A percentile compares a stretch with the other conserved stretches of the same genome.
Evolutionary conservation across 2,329 filamentous ascomycete genomes (phyloP).

Genomic region (Pleomassaria siparia): DNA sequence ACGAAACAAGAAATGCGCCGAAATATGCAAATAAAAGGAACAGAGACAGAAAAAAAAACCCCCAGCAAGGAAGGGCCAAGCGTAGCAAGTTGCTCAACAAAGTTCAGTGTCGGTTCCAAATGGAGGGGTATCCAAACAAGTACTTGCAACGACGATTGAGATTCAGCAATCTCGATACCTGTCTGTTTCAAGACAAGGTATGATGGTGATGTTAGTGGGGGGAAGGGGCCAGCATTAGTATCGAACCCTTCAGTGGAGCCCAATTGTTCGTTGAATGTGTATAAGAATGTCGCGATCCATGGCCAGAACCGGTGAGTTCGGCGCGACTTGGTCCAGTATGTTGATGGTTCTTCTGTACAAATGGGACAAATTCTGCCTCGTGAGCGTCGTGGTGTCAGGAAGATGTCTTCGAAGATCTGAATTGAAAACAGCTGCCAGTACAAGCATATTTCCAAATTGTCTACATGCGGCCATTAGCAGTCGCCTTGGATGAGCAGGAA

Average conservation of each 20-base stretch:
- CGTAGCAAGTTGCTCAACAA: no score
- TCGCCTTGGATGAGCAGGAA: not conserved
- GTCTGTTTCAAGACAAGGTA: no score
- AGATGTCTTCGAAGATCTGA: slow-evolving; percentile 51
- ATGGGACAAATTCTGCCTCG: slow-evolving; percentile 23
- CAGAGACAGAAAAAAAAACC: not conserved
- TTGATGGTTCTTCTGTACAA: slow-evolving; percentile 61
- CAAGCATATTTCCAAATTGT: slow-evolving; percentile 95
- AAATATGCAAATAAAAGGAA: not conserved
- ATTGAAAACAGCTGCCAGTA: slow-evolving; percentile 78
- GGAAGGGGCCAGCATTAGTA: not conserved
- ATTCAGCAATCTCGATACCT: no score
- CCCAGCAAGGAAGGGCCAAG: no score
- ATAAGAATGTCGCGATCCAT: slow-evolving; percentile 74
- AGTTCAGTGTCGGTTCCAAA: no score
- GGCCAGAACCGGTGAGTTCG: slow-evolving; percentile 72
- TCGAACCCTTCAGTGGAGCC: slow-evolving; percentile 11
- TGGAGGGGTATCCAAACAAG: no score
- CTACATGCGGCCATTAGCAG: slow-evolving; percentile 49
- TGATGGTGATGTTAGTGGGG: not conserved
- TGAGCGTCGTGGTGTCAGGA: slow-evolving; percentile 25
- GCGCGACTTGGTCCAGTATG: slow-evolving; percentile 70
- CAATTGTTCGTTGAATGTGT: slow-evolving; percentile 34
- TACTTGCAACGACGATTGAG: no score
- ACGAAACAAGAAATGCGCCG: slow-evolving; percentile 6